Evolutionary conservation across 2,329 filamentous ascomycete species (phyloP).

Genomic region (Septoria petroselini): DNA sequence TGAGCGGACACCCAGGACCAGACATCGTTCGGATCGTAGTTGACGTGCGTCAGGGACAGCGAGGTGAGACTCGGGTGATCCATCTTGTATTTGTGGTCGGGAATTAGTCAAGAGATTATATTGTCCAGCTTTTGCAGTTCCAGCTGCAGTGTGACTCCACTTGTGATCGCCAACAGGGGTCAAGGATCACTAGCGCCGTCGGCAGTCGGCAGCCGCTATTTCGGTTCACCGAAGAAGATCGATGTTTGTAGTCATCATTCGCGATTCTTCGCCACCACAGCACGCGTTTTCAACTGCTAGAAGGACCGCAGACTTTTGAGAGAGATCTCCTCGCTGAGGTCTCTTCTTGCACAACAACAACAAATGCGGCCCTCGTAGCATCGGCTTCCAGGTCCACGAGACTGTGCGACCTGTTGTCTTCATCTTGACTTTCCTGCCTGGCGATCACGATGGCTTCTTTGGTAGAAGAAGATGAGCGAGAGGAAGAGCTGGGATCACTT

Average conservation of each 20-base stretch:
- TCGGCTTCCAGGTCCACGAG: slow-evolving; percentile 24
- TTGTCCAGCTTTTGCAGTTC: not conserved
- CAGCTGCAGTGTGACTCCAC: slow-evolving; percentile 1
- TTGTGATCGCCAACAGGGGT: not conserved
- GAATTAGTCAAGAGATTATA: not conserved
- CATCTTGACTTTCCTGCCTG: not conserved
- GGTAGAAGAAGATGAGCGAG: slow-evolving; percentile 52
- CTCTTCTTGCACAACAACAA: not conserved
- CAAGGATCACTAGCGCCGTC: not conserved
- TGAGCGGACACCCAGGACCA: slow-evolving; percentile 87
- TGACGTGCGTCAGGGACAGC: slow-evolving; percentile 89
- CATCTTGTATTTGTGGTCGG: slow-evolving; percentile 37
- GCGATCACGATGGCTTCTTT: slow-evolving; percentile 13
- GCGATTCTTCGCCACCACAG: slow-evolving; percentile 2
- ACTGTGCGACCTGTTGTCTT: slow-evolving; percentile 21
- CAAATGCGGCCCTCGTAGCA: slow-evolving; percentile 30
- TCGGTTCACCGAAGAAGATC: slow-evolving; percentile 6
- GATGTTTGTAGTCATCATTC: slow-evolving; percentile 12
- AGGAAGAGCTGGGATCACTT: slow-evolving; percentile 58
- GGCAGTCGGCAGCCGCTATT: slow-evolving; percentile 5
- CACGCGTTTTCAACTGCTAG: not conserved
- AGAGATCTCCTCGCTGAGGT: slow-evolving; percentile 10
- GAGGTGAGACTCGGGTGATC: slow-evolving; percentile 68
- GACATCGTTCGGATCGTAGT: slow-evolving; percentile 88
- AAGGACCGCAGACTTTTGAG: not conserved